These are phyloP conservation scores for Globisporangium cederbergense DNA, from an alignment of 352 stramenopile genomes.

Conservation along the genomic window DNA sequence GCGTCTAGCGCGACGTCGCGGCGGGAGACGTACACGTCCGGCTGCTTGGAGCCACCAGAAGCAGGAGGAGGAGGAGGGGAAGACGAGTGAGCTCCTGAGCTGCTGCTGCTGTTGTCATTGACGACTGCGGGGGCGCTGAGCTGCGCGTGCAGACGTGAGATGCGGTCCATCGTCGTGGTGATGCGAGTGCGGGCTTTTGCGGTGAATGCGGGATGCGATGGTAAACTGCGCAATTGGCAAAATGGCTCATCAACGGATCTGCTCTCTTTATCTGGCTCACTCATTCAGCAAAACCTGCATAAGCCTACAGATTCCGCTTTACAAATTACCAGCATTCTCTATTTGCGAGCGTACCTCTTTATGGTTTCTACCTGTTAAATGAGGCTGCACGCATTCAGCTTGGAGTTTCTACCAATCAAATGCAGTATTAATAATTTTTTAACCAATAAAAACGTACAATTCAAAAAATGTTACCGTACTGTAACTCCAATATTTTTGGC, in stretches of 20 bases:
- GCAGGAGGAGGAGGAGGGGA: not conserved
- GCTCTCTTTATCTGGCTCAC: not conserved
- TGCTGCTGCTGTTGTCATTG: not conserved
- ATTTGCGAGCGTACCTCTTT: no score
- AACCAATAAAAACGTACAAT: not conserved
- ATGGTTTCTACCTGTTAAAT: no score
- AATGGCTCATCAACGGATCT: not conserved
- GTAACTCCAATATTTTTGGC: no score
- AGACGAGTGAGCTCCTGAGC: no score
- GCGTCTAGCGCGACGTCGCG: slow-evolving; percentile 21
- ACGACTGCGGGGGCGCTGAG: slow-evolving; percentile 14
- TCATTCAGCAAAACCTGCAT: not conserved
- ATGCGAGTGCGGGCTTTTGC: not conserved
- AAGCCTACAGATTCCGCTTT: no score
- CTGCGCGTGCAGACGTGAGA: slow-evolving; percentile 35
- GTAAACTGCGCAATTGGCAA: not conserved
- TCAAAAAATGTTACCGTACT: no score
- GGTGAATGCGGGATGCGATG: slow-evolving; percentile 4
- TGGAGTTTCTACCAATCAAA: not conserved
- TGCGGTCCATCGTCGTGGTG: slow-evolving; percentile 32
- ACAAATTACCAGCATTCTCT: no score
- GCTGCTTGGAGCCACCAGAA: not conserved
- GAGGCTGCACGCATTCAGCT: no score
- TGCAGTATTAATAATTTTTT: no score
- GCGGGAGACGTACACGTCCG: slow-evolving; percentile 27